Base-by-base conservation (phyloP, 306 rosid species). In the Cicer chorassanicum region DNA sequence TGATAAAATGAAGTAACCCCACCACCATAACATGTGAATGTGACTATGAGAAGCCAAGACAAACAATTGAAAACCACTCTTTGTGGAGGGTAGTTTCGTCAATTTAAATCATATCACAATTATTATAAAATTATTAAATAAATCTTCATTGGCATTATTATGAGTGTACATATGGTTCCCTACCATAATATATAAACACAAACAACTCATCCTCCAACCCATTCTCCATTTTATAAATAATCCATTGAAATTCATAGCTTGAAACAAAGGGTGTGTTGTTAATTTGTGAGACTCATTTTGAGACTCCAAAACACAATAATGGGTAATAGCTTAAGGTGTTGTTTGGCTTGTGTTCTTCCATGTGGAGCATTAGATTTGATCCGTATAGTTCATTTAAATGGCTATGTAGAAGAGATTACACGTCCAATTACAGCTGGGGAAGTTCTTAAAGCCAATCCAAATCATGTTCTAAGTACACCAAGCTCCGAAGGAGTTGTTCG, bases 341-440 rank as follows among this genome's bases (percentile, higher is more conserved):
- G 97, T 85, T 85, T 93, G 86, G 97, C 97, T 79, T 93, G 98
- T 76, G 90, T 88, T 75, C 89, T 93, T 81, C 98, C 97, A 0
- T 93, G 91, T 64, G 97, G 97, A 34, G 98, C 96, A 2, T 71
- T 93, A 43, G 98, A 93, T 44, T 78, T 91, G 82, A 93, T 93
- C 81, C 87, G 96, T 1, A 85, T 93, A 34, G 98, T 93, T 70
- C 96, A 93, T 77, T 87, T 91, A 71, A 91, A 87, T 45, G 98
- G 98, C n/a, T 82, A 62, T 24, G 87, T 94, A 3, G 94, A 94
- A 43, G 96, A 88, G 75, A 83, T 91, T 51, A 82, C 96, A 9
- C 82, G 84, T 61, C 87, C 96, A 6, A 83, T 94, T 81, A 81
- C 79, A 13, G 98, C 97, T 7, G 94, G 90, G 1, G 90, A 94